Evolutionary conservation across 2,329 filamentous ascomycete genomes (phyloP).

Genomic region (Parastagonospora avenae): DNA sequence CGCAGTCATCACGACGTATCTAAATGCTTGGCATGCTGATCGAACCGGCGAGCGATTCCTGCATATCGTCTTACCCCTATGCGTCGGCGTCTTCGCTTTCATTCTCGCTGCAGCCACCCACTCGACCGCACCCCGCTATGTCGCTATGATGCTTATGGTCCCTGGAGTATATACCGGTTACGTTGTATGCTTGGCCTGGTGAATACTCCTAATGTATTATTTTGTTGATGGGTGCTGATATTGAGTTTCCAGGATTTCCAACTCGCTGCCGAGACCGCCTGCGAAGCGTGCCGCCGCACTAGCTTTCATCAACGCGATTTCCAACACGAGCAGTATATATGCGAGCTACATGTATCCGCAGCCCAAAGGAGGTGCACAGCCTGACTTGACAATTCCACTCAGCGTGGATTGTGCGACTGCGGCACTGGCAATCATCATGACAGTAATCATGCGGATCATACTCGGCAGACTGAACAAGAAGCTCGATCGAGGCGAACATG

Average conservation of each 20-base stretch:
- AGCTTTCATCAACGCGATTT: slow-evolving; percentile 76
- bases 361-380: slow-evolving; percentile 36
- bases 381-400: slow-evolving; percentile 62
- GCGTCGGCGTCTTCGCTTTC: slow-evolving; percentile 66
- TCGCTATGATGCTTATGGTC: slow-evolving; percentile 75
- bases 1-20: slow-evolving; percentile 64
- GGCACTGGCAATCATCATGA: slow-evolving; percentile 67
- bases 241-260: slow-evolving; percentile 61
- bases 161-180: slow-evolving; percentile 63
- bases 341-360: slow-evolving; percentile 70
- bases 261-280: slow-evolving; percentile 74
- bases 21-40: slow-evolving; percentile 74
- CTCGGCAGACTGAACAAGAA: slow-evolving; percentile 71
- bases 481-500: slow-evolving; percentile 66
- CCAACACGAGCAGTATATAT: slow-evolving; percentile 73
- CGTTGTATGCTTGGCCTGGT: slow-evolving; percentile 69
- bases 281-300: slow-evolving; percentile 75
- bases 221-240: no score
- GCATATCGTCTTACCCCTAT: slow-evolving; percentile 68
- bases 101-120: slow-evolving; percentile 71
- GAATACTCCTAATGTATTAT: no score
- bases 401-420: slow-evolving; percentile 70
- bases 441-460: slow-evolving; percentile 66
- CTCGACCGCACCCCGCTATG: slow-evolving; percentile 65
- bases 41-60: slow-evolving; percentile 72